Conservation (phyloP, 1,139 yeast species). For the Pneumocystis jirovecii region DNA sequence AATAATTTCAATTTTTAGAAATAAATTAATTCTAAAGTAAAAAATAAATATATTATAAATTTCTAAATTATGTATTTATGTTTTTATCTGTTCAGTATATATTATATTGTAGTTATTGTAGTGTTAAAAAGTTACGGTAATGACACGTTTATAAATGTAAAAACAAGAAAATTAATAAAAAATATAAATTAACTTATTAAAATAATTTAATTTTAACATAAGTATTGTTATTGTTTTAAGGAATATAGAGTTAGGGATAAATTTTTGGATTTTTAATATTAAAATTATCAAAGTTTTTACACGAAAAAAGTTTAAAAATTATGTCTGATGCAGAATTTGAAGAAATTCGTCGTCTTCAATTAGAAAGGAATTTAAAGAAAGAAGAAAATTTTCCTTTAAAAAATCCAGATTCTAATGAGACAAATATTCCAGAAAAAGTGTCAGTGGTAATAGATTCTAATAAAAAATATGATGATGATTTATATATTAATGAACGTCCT, state of each 20-base stretch:
- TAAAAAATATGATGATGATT: not conserved
- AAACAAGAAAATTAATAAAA: not conserved
- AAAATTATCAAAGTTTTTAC: not conserved
- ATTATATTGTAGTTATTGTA: too few species aligned
- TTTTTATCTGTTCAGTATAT: too few species aligned
- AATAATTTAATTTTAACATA: not conserved
- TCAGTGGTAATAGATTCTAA: not conserved
- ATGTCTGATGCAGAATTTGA: constrained; percentile 1
- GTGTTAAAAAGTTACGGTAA: too few species aligned
- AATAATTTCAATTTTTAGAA: too few species aligned
- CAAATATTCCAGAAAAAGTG: not conserved
- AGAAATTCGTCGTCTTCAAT: not conserved
- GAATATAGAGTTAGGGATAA: too few species aligned
- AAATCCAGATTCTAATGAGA: not conserved
- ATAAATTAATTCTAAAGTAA: too few species aligned
- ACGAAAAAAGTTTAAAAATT: not conserved
- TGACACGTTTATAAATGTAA: not conserved
- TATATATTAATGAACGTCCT: not conserved
- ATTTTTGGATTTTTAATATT: not conserved
- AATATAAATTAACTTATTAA: not conserved
- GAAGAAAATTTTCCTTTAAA: not conserved
- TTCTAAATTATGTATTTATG: too few species aligned
- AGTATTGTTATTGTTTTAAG: not conserved
- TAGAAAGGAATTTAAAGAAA: not conserved
- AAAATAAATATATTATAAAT: too few species aligned